Evolutionary conservation across 768 basidiomycete genomes (phyloP).

Genomic region (Boletus sensibilis): DNA sequence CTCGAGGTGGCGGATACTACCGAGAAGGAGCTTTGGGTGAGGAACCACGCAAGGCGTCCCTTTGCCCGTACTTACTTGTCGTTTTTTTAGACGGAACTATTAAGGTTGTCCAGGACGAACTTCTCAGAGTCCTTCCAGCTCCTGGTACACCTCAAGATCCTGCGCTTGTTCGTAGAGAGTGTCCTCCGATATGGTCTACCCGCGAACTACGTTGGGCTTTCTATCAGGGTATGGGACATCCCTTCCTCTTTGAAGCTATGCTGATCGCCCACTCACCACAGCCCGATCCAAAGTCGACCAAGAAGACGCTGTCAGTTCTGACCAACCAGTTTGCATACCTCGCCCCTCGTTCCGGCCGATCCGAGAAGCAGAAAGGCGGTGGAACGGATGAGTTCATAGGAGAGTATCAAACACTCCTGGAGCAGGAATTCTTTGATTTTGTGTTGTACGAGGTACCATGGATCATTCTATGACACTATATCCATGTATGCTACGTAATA

Average conservation of each 20-base stretch:
- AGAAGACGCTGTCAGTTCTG: slow-evolving; percentile 73
- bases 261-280: slow-evolving; percentile 30
- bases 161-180: slow-evolving; percentile 91
- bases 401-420: slow-evolving; percentile 90
- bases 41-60: slow-evolving; percentile 17
- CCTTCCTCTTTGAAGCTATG: not conserved
- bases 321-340: slow-evolving; percentile 82
- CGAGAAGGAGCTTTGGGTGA: slow-evolving; percentile 96
- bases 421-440: slow-evolving; percentile 95
- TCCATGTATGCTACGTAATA: not conserved
- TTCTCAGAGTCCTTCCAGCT: slow-evolving; percentile 97
- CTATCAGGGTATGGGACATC: slow-evolving; percentile 61
- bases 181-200: slow-evolving; percentile 95
- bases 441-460: slow-evolving; percentile 92
- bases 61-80: not conserved
- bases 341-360: slow-evolving; percentile 58
- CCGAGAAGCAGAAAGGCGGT: slow-evolving; percentile 35
- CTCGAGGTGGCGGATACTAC: slow-evolving; percentile 75
- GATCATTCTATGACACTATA: slow-evolving; percentile 58
- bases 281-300: slow-evolving; percentile 84
- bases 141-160: slow-evolving; percentile 88
- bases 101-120: slow-evolving; percentile 88
- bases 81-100: slow-evolving; percentile 73
- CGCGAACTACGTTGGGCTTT: slow-evolving; percentile 80
- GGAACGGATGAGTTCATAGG: slow-evolving; percentile 73